phyloP scores from a whole-genome alignment of 495 filamentous ascomycete genomes.

The Xylaria venustula region DNA sequence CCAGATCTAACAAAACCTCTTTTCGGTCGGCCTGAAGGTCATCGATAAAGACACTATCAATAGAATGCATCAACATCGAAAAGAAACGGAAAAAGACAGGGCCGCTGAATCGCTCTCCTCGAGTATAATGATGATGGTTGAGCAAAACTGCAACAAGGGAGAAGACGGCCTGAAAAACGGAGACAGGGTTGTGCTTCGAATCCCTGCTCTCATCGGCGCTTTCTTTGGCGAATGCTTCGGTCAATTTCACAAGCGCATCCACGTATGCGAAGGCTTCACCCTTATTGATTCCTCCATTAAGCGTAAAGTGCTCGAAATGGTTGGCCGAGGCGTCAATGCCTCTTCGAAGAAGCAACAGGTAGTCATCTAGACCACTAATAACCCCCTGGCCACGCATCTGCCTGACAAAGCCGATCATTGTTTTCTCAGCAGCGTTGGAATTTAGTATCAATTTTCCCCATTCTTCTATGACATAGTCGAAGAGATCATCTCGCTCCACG shows the following conservation, averaged over 20 bases:
- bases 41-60: conserved; percentile 44
- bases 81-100: conserved; percentile 91
- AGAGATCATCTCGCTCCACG: conserved; percentile 64
- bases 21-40: conserved; percentile 43
- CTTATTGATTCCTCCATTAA: conserved; percentile 54
- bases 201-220: conserved; percentile 19
- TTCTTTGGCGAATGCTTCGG: conserved; percentile 69
- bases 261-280: conserved; percentile 71
- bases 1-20: conserved; percentile 70
- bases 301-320: conserved; percentile 65
- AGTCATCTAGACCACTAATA: conserved; percentile 69
- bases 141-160: conserved; percentile 75
- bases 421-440: conserved; percentile 65
- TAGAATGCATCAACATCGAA: conserved; percentile 74
- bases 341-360: conserved; percentile 72
- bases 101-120: conserved; percentile 79
- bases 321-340: conserved; percentile 78
- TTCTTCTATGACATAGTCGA: conserved; percentile 92
- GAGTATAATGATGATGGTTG: conserved; percentile 79
- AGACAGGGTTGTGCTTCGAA: conserved; percentile 16
- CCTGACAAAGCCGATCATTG: conserved; percentile 72
- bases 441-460: conserved; percentile 85
- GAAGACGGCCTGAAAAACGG: conserved; percentile 70
- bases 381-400: conserved; percentile 75
- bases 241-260: conserved; percentile 85